Evolutionary conservation across 441 rosid species (phyloP), one percentile per base, ranked within the genome.

Genomic region (Corymbia citriodora): DNA sequence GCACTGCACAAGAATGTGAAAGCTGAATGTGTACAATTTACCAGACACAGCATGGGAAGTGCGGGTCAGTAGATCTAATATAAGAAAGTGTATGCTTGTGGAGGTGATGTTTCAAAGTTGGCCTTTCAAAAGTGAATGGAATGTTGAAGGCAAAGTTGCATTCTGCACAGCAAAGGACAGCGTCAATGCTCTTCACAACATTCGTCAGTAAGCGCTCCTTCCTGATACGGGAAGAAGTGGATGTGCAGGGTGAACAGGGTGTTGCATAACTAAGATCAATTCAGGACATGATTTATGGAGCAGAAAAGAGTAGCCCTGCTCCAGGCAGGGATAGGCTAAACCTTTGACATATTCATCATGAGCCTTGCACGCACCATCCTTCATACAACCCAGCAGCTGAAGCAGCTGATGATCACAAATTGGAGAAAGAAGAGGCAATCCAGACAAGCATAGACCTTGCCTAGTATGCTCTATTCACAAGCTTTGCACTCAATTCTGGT

Each of bases 161-260:
- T 27, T 61, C 8, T 25, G 16, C 8, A 8, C 31, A 2, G 68
- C 1, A 2, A 53, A 27, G 6, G 68, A 61, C 1, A 61, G 31
- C 7, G 7, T 59, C 63, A 59, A 25, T 0, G 1, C 63, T 59
- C 63, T 53, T 53, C 0, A 0, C 29, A 0, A 53, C 63, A 59
- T 59, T 13, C 13, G 1, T 23, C 6, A 23, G 63, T 4, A 14
- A 15, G 55, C 18, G 19, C 6, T 53, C 19, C 55, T 53, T 0
- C 55, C 8, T 53, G 55, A 53, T 53, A 53, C 2, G 55, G 55
- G 55, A 53, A 15, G 55, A 53, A 53, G 55, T 53, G 55, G 55
- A 2, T 53, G 55, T 53, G 55, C 55, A 40, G 45, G 45, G 45
- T 40, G 45, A 49, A 23, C 45, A 4, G 45, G 45, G 4, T 40